Percentiles rank a stretch among this genome's conserved stretches.
These are phyloP conservation scores for Cladorrhinum sp. DNA, from an alignment of 2,329 filamentous ascomycete genomes.

Conservation along the genomic window DNA sequence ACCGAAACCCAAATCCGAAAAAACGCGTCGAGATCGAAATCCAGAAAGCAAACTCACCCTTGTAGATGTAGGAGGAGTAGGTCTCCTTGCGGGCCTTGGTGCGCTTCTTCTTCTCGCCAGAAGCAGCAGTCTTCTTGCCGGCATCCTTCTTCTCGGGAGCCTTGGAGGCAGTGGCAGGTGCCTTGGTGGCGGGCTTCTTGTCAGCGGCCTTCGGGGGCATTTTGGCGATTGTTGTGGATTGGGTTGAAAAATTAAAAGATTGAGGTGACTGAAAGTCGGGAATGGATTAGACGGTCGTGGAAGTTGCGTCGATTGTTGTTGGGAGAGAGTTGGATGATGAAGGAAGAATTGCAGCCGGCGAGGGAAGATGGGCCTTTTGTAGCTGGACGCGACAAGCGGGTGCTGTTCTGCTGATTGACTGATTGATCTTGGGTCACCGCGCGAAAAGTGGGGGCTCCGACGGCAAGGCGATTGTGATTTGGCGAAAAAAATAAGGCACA, in stretches of 20 bases:
- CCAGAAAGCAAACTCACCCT: conserved; percentile 63
- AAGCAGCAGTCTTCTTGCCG: conserved; percentile 97
- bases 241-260: conserved; percentile 26
- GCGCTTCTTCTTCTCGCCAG: conserved; percentile 99
- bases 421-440: conserved; percentile 31
- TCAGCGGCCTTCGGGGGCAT: conserved; percentile 98
- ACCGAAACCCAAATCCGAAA: not conserved
- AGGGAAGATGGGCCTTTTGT: conserved; percentile 58
- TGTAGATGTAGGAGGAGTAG: conserved; percentile 99
- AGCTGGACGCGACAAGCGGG: conserved; percentile 53
- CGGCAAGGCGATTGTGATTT: conserved; percentile 26
- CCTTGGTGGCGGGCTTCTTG: conserved; percentile 99
- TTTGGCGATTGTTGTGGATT: conserved; percentile 45
- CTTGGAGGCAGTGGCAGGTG: conserved; percentile 70
- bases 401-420: conserved; percentile 57
- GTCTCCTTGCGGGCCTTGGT: conserved; percentile 99
- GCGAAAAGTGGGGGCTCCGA: conserved; percentile 23
- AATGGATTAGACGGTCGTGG: conserved; percentile 26
- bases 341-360: conserved; percentile 43
- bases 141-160: conserved; percentile 96
- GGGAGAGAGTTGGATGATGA: conserved; percentile 45
- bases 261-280: conserved; percentile 25
- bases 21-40: conserved; percentile 18
- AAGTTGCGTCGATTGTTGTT: conserved; percentile 33
- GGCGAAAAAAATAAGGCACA: conserved; percentile 29